These are phyloP conservation scores for Trichoderma citrinoviride DNA, from an alignment of 2,329 filamentous ascomycete species.

Conservation along the genomic window DNA sequence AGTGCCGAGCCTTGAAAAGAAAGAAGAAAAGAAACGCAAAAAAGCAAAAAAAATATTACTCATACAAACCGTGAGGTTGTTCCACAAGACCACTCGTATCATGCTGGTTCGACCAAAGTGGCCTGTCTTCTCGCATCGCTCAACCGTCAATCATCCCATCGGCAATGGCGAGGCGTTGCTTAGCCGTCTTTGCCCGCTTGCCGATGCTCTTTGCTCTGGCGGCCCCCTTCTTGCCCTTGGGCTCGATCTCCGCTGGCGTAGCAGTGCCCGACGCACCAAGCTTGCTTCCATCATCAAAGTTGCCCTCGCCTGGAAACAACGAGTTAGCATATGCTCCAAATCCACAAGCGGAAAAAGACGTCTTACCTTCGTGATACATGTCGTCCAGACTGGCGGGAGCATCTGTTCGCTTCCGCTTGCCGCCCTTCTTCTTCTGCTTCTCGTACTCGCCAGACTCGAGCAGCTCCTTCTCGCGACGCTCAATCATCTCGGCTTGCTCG, in stretches of 20 bases:
- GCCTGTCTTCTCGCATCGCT: background rate
- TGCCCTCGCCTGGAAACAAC: conserved; percentile 73
- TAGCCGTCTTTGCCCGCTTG: conserved; percentile 63
- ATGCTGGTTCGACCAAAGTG: background rate
- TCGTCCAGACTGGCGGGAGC: conserved; percentile 75
- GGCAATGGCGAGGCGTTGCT: conserved; percentile 66
- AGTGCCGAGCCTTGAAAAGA: conserved; percentile 6
- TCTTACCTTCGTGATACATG: conserved; percentile 97
- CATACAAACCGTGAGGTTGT: conserved; percentile 8
- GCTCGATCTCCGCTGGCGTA: conserved; percentile 66
- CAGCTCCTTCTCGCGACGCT: conserved; percentile 85
- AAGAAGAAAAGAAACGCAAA: background rate
- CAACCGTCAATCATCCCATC: conserved; percentile 50
- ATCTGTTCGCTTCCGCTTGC: conserved; percentile 54
- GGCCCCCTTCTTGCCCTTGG: conserved; percentile 53
- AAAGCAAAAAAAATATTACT: conserved; percentile 7
- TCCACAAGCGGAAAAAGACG: background rate
- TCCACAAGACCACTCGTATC: background rate
- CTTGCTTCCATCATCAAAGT: conserved; percentile 88
- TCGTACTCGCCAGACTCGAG: conserved; percentile 68
- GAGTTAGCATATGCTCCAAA: conserved; percentile 28
- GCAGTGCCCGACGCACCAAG: conserved; percentile 68
- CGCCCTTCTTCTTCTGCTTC: conserved; percentile 62
- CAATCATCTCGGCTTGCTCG: conserved; percentile 90
- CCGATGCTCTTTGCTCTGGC: conserved; percentile 52